Base-by-base conservation (phyloP, 345 rosid genomes). In the Cardamine chenopodiifolia region DNA sequence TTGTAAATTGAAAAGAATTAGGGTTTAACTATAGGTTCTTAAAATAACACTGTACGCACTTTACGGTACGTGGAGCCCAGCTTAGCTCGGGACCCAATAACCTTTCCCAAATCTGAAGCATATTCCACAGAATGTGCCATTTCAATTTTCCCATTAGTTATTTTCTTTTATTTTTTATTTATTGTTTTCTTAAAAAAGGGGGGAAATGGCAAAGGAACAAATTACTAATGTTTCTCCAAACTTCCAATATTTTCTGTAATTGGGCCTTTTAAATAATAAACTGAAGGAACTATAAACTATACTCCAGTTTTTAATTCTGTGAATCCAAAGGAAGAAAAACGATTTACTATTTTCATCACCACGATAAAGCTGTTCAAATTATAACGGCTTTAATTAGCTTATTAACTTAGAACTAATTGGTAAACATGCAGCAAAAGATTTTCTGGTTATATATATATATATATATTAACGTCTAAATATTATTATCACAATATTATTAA, bases 111-210 rank as follows among this genome's bases (percentile, higher is more conserved):
- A 59, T 12, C 66, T 32, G 55, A 79, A 75, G 92, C 83, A 88
- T 88, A 88, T 88, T 86, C 92, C 78, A 42, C 1, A 47, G 92
- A 82, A 86, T 85, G 84, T 83, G 55, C 92, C 78, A 68, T 71
- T 59, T 42, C 72, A 31, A 70, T 28, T 77, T 61, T 49, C 32
- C 67, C 79, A 69, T 26, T 55, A 35, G 62, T 35, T 53, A 5
- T 37, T 63, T 65, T 14, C 0, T 20, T 47, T 17, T 28, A 42
- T 42, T 23, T 1, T 62, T 19, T 25, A n/a, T 23, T 57, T 47
- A 8, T 34, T 34, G 11, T 34, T 61, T 52, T 18, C 0, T 12
- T 14, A 20, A 42, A 17, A 44, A 68, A 76, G 15, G 19, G 34
- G 20, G 20, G 28, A 56, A n/a, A 22, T 3, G 59, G 10, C 37